These are phyloP conservation scores for Persicaria maculosa DNA, from an alignment of 148 eudicot species.

Conservation along the genomic window DNA sequence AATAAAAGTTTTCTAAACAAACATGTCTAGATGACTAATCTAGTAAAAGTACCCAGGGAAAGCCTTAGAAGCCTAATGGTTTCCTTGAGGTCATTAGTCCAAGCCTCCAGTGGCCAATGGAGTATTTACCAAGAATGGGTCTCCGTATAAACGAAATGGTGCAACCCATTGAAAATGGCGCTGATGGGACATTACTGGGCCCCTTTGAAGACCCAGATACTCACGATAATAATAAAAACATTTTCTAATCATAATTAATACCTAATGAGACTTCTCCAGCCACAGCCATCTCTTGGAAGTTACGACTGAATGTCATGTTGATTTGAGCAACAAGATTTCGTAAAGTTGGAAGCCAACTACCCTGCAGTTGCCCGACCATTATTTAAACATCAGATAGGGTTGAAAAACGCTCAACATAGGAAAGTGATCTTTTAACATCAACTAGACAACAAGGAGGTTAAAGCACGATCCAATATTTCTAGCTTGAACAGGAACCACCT, in stretches of 20 bases:
- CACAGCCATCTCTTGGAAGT: constrained; percentile 97
- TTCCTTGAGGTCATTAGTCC: too few relatives aligned
- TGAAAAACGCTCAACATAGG: not conserved
- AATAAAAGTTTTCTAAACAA: not conserved
- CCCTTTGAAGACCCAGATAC: too few relatives aligned
- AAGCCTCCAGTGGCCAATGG: too few relatives aligned
- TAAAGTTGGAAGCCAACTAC: constrained; percentile 87
- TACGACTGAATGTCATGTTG: constrained; percentile 76
- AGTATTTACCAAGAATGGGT: too few relatives aligned
- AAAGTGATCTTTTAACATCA: not conserved
- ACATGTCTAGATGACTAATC: not conserved
- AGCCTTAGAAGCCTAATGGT: too few relatives aligned
- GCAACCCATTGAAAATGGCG: not conserved
- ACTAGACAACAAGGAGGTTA: constrained; percentile 9
- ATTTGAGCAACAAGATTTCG: constrained; percentile 70
- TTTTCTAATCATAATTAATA: constrained; percentile 15
- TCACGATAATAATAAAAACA: not conserved
- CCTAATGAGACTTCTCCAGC: constrained; percentile 97
- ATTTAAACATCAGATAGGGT: not conserved
- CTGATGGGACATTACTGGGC: too few relatives aligned
- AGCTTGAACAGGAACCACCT: constrained; percentile 34
- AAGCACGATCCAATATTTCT: not conserved
- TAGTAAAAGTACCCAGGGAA: too few relatives aligned
- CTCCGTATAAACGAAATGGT: not conserved
- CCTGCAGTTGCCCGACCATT: constrained; percentile 41